Evolutionary conservation across 768 basidiomycete species (phyloP).

Genomic region (Collybia mongolica): DNA sequence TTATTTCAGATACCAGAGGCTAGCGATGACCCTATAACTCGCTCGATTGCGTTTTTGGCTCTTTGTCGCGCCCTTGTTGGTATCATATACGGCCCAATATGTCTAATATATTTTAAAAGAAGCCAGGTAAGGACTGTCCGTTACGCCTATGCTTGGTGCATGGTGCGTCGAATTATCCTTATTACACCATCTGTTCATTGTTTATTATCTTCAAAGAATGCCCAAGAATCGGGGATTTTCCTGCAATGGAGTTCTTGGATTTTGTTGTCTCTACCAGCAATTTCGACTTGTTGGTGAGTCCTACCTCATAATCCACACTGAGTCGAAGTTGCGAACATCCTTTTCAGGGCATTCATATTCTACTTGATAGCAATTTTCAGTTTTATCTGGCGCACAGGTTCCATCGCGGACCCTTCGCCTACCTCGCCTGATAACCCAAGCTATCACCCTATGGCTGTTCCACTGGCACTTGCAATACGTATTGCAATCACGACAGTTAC

Average conservation of each 20-base stretch:
- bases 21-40: conserved; percentile 13
- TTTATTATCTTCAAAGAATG: too few species aligned
- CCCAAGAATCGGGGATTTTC: too few species aligned
- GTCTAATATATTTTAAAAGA: conserved; percentile 12
- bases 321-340: not conserved
- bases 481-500: not conserved
- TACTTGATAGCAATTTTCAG: conserved; percentile 1
- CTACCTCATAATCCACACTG: not conserved
- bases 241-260: not conserved
- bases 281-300: conserved; percentile 1
- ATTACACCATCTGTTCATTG: too few species aligned
- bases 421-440: not conserved
- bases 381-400: not conserved
- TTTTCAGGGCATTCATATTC: conserved; percentile 2
- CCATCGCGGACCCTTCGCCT: not conserved
- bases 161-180: not conserved
- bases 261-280: conserved; percentile 3
- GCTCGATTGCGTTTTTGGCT: conserved; percentile 12
- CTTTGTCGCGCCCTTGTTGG: conserved; percentile 13
- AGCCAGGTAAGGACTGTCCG: conserved; percentile 5
- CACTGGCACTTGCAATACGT: not conserved
- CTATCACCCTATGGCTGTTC: not conserved
- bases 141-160: conserved; percentile 12
- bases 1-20: conserved; percentile 11
- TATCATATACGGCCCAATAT: conserved; percentile 12